phyloP scores from a whole-genome alignment of 805 yeast species.

The Candida mattraensis region DNA sequence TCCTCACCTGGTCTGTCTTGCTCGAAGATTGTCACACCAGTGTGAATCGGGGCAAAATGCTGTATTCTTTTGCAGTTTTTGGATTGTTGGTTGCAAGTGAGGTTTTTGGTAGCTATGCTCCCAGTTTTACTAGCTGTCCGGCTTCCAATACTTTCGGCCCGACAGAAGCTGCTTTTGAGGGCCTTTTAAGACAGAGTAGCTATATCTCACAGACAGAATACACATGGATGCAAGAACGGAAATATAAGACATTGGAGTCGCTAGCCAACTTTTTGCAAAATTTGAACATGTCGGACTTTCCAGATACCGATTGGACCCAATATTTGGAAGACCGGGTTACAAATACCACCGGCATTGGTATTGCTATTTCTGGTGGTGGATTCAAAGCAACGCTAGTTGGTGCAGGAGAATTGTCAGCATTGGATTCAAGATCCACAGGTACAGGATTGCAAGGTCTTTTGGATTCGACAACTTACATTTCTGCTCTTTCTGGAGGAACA shows the following conservation, averaged over 20 bases:
- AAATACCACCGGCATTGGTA: constrained; percentile 46
- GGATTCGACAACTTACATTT: constrained; percentile 67
- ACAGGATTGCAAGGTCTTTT: constrained; percentile 52
- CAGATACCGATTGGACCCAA: constrained; percentile 41
- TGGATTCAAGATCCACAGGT: constrained; percentile 66
- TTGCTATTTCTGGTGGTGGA: constrained; percentile 81
- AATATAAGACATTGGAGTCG: constrained; percentile 41
- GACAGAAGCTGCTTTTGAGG: constrained; percentile 10
- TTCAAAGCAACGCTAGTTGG: constrained; percentile 82
- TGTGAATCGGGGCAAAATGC: too few species aligned
- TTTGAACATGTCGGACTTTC: constrained; percentile 44
- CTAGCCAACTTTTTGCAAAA: constrained; percentile 45
- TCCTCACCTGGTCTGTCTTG: too few species aligned
- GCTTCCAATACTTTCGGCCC: constrained; percentile 17
- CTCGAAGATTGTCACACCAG: too few species aligned
- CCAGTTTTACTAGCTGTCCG: constrained; percentile 53
- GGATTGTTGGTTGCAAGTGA: too few species aligned
- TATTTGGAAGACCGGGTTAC: constrained; percentile 34
- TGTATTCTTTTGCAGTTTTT: too few species aligned
- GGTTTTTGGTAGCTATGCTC: too few species aligned
- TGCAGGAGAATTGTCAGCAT: constrained; percentile 77
- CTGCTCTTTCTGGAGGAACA: constrained; percentile 79
- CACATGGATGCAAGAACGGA: constrained; percentile 51
- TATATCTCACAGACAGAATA: constrained; percentile 47
- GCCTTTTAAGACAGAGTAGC: constrained; percentile 43